Percentiles rank a stretch among this genome's conserved stretches.
phyloP scores from a whole-genome alignment of 139 green algal genomes.

The Haematococcus lacustris region DNA sequence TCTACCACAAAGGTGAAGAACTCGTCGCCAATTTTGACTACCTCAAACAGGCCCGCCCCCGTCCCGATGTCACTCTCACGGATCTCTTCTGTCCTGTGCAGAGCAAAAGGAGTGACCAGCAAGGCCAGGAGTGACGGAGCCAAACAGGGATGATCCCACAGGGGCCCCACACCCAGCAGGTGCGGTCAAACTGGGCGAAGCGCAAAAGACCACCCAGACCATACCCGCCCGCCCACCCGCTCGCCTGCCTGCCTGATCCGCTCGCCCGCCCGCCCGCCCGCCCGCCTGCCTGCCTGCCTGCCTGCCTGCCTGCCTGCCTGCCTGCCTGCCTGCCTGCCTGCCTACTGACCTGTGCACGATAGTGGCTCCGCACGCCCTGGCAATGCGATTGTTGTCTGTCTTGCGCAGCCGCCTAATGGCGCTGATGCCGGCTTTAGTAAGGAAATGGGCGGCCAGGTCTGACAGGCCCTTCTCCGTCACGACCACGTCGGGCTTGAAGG shows the following conservation, averaged over 20 bases:
- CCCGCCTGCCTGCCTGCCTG: too few relatives aligned
- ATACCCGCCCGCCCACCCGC: too few relatives aligned
- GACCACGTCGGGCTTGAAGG: slow-evolving; percentile 96
- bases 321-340: slow-evolving; percentile 63
- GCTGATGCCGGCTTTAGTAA: slow-evolving; percentile 84
- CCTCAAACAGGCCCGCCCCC: slow-evolving; percentile 87
- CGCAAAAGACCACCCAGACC: too few relatives aligned
- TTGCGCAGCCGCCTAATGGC: slow-evolving; percentile 96
- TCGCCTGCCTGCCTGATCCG: too few relatives aligned
- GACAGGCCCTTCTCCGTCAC: slow-evolving; percentile 83
- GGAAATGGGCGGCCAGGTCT: slow-evolving; percentile 91
- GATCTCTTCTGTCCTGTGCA: slow-evolving; percentile 68
- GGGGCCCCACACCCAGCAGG: too few relatives aligned
- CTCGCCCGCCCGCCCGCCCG: too few relatives aligned
- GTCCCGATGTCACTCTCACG: slow-evolving; percentile 89
- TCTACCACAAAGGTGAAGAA: slow-evolving; percentile 98
- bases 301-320: too few relatives aligned
- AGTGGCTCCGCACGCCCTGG: slow-evolving; percentile 84
- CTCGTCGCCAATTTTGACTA: slow-evolving; percentile 94
- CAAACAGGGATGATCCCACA: too few relatives aligned
- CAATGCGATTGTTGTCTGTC: slow-evolving; percentile 99
- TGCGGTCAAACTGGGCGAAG: too few relatives aligned
- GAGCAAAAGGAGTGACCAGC: not conserved
- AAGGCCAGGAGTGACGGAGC: too few relatives aligned
- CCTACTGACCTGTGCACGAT: slow-evolving; percentile 93